Evolutionary conservation across 164 flowering plant genomes (phyloP).

Genomic region (Liriodendron chinense): DNA sequence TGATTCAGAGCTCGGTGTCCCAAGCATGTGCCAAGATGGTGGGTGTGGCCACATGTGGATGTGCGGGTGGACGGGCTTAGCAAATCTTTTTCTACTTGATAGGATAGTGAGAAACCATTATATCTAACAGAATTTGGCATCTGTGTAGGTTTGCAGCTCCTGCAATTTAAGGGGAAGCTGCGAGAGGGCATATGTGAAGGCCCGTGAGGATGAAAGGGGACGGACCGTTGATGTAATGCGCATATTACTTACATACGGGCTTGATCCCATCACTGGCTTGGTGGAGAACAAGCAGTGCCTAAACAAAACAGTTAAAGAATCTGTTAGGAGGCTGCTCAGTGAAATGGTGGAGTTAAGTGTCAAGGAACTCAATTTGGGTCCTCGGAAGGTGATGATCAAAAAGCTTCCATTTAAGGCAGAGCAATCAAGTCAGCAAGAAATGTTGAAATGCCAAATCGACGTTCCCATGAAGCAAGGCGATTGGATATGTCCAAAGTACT

Average conservation of each 20-base stretch:
- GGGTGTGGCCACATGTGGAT: not conserved
- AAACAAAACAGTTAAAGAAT: constrained; percentile 43
- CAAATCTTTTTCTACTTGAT: not conserved
- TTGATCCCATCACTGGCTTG: constrained; percentile 43
- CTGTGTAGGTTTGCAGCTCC: constrained; percentile 74
- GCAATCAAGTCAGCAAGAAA: constrained; percentile 18
- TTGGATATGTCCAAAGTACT: constrained; percentile 87
- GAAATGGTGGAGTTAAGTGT: constrained; percentile 51
- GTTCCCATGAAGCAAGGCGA: constrained; percentile 68
- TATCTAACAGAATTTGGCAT: not conserved
- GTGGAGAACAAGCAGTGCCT: constrained; percentile 52
- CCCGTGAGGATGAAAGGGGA: constrained; percentile 63
- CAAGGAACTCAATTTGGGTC: constrained; percentile 26
- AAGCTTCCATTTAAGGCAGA: constrained; percentile 10
- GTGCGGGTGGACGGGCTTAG: not conserved
- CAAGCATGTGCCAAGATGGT: constrained; percentile 1
- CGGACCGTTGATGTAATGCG: constrained; percentile 89
- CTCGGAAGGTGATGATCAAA: constrained; percentile 13
- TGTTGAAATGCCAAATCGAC: constrained; percentile 19
- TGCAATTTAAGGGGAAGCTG: constrained; percentile 81
- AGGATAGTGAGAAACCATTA: too few species aligned
- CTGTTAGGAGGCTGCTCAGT: constrained; percentile 62
- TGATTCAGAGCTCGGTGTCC: not conserved
- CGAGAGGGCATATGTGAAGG: constrained; percentile 78
- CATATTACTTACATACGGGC: constrained; percentile 64